Evolutionary conservation across 495 filamentous ascomycete genomes (phyloP).

Genomic region (Aspergillus leporis): DNA sequence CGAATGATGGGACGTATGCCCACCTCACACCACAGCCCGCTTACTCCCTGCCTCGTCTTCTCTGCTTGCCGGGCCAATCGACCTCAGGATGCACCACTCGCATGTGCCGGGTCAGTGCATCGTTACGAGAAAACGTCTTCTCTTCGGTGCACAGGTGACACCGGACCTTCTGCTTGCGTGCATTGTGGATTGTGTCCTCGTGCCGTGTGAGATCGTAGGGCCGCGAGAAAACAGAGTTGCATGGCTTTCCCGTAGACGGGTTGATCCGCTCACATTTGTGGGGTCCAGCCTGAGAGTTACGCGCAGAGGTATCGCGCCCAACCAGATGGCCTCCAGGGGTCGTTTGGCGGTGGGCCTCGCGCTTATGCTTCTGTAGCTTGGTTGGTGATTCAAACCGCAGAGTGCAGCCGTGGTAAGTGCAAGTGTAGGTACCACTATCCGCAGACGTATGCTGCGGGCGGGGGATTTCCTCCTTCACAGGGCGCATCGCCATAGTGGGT

Average conservation of each 20-base stretch:
- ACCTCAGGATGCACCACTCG: conserved; percentile 86
- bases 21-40: background rate
- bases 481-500: conserved; percentile 27
- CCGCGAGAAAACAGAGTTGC: conserved; percentile 94
- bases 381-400: conserved; percentile 83
- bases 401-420: conserved; percentile 89
- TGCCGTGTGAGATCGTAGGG: conserved; percentile 97
- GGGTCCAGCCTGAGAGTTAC: conserved; percentile 82
- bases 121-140: conserved; percentile 92
- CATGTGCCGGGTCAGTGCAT: conserved; percentile 90
- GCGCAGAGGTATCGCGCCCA: conserved; percentile 53
- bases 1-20: background rate
- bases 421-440: conserved; percentile 88
- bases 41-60: conserved; percentile 42
- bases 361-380: conserved; percentile 92
- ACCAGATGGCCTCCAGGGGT: conserved; percentile 44
- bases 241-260: conserved; percentile 93
- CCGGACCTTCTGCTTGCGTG: conserved; percentile 90
- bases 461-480: conserved; percentile 33
- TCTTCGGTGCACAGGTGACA: conserved; percentile 95
- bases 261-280: conserved; percentile 92
- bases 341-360: conserved; percentile 81
- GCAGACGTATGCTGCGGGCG: conserved; percentile 65
- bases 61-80: conserved; percentile 71
- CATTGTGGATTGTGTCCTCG: conserved; percentile 97